Percentiles rank a stretch among this genome's conserved stretches.
Conservation (phyloP, 768 basidiomycete genomes). For the Lyophyllum semitale region DNA sequence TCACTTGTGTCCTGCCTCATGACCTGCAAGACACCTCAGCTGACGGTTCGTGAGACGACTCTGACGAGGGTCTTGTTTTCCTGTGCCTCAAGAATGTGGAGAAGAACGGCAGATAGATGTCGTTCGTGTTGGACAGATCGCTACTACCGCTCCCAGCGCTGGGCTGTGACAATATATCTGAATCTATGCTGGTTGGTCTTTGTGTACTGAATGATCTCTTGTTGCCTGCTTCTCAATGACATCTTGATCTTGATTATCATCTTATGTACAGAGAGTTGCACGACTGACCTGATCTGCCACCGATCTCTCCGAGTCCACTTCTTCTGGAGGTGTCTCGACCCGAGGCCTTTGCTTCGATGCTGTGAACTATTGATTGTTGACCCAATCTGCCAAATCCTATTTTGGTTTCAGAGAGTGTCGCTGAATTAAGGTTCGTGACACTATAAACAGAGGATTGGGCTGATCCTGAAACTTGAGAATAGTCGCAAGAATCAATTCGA, state of each 20-base stretch:
- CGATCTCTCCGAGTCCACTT: not conserved
- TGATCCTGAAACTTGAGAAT: not conserved
- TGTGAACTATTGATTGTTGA: not conserved
- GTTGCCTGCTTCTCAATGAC: no score
- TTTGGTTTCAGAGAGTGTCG: no score
- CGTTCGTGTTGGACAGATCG: no score
- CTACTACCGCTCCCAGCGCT: not conserved
- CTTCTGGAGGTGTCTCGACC: not conserved
- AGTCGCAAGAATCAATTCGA: not conserved
- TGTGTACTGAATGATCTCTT: no score
- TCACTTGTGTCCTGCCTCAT: no score
- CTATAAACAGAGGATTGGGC: not conserved
- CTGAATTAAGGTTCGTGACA: not conserved
- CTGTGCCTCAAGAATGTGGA: not conserved
- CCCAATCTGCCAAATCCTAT: not conserved
- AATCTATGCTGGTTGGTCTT: no score
- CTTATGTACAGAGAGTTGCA: not conserved
- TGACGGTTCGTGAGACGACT: not conserved
- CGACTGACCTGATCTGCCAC: constrained; percentile 2
- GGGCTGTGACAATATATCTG: no score
- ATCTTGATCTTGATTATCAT: not conserved
- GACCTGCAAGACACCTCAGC: not conserved
- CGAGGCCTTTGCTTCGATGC: not conserved
- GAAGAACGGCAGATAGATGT: not conserved
- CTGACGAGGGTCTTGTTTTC: no score